A percentile compares a stretch with the other conserved stretches of the same genome.
These are phyloP conservation scores for Claviceps spartinae DNA, from an alignment of 2,329 filamentous ascomycete species.

Conservation along the genomic window DNA sequence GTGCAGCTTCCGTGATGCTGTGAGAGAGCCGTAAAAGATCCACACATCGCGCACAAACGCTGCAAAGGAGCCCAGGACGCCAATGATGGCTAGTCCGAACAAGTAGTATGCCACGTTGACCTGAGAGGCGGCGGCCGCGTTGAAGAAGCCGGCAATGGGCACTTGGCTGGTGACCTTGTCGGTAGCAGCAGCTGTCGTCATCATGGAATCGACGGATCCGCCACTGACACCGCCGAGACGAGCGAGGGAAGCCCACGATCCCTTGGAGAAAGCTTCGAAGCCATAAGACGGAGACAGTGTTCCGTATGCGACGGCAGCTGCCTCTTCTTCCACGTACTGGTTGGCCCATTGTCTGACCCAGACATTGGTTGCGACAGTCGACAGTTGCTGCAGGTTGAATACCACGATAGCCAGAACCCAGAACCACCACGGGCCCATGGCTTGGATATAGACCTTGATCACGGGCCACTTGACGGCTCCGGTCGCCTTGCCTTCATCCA, in stretches of 20 bases:
- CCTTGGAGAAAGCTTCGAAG: conserved; percentile 15
- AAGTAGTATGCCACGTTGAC: conserved; percentile 81
- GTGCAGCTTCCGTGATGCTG: conserved; percentile 77
- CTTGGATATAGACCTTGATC: conserved; percentile 67
- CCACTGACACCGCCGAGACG: conserved; percentile 14
- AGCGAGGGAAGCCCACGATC: conserved; percentile 23
- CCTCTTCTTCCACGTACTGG: conserved; percentile 48
- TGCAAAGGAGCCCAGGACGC: conserved; percentile 61
- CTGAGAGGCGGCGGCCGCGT: conserved; percentile 23
- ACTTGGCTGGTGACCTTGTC: conserved; percentile 7
- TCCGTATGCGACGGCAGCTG: conserved; percentile 10
- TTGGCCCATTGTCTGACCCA: conserved; percentile 97
- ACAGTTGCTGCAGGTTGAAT: conserved; percentile 72
- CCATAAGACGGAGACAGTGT: conserved; percentile 13
- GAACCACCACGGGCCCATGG: conserved; percentile 97
- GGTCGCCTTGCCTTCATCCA: conserved; percentile 65
- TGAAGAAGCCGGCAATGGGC: conserved; percentile 9
- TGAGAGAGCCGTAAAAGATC: conserved; percentile 83
- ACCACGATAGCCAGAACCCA: conserved; percentile 66
- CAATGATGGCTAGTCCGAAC: conserved; percentile 66
- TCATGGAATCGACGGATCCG: conserved; percentile 12
- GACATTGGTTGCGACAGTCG: conserved; percentile 74
- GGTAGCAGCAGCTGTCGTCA: not conserved
- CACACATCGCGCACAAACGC: conserved; percentile 75
- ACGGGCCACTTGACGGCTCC: conserved; percentile 83